Percentiles rank a stretch among this genome's conserved stretches.
phyloP scores from a whole-genome alignment of 345 rosid species.

The Ceriops tagal region DNA sequence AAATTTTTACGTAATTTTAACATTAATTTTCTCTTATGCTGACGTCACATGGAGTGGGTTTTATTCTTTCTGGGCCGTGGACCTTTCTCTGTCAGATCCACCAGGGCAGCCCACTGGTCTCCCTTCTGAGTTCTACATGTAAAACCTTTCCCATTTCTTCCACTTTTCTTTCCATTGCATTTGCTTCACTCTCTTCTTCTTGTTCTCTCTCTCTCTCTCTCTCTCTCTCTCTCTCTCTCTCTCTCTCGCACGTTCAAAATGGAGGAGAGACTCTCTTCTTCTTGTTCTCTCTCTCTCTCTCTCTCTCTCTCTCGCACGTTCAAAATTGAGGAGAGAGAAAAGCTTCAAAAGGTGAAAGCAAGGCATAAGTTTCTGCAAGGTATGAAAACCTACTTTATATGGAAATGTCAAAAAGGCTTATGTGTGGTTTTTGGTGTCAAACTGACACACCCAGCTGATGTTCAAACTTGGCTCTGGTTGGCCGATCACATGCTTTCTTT shows the following conservation, averaged over 20 bases:
- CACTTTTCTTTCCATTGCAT: neutral
- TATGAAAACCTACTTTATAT: conserved; percentile 10
- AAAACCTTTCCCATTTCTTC: conserved; percentile 10
- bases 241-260: conserved; percentile 11
- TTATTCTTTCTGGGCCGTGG: conserved; percentile 43
- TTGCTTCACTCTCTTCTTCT: neutral
- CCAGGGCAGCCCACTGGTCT: conserved; percentile 29
- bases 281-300: conserved; percentile 3
- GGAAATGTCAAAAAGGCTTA: conserved; percentile 15
- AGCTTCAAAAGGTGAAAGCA: conserved; percentile 34
- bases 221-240: conserved; percentile 10
- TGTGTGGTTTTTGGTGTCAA: conserved; percentile 1
- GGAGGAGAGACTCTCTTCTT: conserved; percentile 25
- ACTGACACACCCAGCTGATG: neutral
- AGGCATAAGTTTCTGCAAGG: conserved; percentile 42
- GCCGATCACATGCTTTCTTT: no score
- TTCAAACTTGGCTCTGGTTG: neutral
- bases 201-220: conserved; percentile 3
- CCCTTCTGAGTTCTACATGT: conserved; percentile 5
- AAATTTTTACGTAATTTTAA: no score
- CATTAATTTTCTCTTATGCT: neutral
- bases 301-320: conserved; percentile 11
- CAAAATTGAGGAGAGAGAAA: conserved; percentile 32
- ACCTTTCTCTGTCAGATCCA: conserved; percentile 42
- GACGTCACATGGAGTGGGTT: conserved; percentile 15